These are phyloP conservation scores for Hypoxylon intermedium DNA, from an alignment of 495 filamentous ascomycete genomes.

Conservation along the genomic window DNA sequence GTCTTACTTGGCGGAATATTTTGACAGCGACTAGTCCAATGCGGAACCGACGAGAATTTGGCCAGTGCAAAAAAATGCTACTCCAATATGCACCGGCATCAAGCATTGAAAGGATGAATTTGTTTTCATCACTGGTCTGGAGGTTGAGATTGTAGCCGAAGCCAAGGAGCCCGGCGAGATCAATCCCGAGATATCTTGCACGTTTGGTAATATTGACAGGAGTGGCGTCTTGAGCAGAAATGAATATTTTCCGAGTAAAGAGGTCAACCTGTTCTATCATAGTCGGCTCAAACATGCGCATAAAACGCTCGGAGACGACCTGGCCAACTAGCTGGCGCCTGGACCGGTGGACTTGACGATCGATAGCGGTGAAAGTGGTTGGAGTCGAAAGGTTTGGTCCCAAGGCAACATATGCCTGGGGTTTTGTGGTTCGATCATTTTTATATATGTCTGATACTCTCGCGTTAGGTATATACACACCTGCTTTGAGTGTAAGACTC, in stretches of 20 bases:
- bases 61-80: no score
- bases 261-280: constrained; percentile 19
- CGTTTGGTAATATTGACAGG: constrained; percentile 10
- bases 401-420: constrained; percentile 1
- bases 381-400: not conserved
- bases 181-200: constrained; percentile 4
- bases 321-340: constrained; percentile 20
- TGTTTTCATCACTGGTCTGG: constrained; percentile 2
- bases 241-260: constrained; percentile 15
- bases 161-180: constrained; percentile 14
- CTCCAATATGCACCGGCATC: no score
- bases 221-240: constrained; percentile 25
- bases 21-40: no score
- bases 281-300: constrained; percentile 19
- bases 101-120: no score
- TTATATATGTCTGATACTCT: not conserved
- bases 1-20: no score
- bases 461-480: not conserved
- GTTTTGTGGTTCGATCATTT: not conserved
- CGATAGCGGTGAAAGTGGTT: constrained; percentile 15
- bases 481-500: not conserved
- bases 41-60: no score
- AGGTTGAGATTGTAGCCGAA: constrained; percentile 13
- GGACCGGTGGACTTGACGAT: constrained; percentile 8
- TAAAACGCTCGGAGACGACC: constrained; percentile 15